phyloP scores from a whole-genome alignment of 768 basidiomycete species.

The Coprinopsis cinerea region DNA sequence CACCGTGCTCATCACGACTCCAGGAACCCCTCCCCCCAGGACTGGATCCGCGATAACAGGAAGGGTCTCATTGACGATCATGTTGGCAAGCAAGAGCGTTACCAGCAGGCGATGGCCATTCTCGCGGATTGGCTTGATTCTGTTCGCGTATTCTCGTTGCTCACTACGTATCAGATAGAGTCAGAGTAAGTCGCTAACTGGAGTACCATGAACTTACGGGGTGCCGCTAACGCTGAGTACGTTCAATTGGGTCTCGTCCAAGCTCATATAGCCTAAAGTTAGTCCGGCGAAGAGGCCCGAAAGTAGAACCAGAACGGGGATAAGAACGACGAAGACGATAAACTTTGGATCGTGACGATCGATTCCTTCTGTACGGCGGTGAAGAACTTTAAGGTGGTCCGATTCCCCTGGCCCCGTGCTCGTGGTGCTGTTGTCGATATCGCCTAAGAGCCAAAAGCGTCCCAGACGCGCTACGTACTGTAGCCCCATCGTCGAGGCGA shows the following conservation, averaged over 20 bases:
- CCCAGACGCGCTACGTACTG: too few species aligned
- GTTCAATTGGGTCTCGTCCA: conserved; percentile 88
- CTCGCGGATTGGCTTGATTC: conserved; percentile 82
- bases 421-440: too few species aligned
- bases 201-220: conserved; percentile 47
- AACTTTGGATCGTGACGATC: conserved; percentile 2
- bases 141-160: conserved; percentile 75
- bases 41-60: conserved; percentile 79
- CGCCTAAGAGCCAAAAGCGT: too few species aligned
- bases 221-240: conserved; percentile 84
- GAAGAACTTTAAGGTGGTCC: background rate
- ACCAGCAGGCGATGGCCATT: conserved; percentile 81
- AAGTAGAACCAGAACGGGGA: conserved; percentile 75
- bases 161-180: conserved; percentile 35
- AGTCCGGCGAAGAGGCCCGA: conserved; percentile 89
- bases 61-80: conserved; percentile 87
- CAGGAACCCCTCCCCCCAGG: conserved; percentile 71
- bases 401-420: background rate
- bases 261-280: conserved; percentile 88
- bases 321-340: conserved; percentile 49
- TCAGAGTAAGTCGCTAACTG: conserved; percentile 2
- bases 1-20: conserved; percentile 77
- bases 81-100: conserved; percentile 79
- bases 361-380: background rate
- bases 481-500: too few species aligned